Evolutionary conservation across 495 filamentous ascomycete species (phyloP), one percentile per base, ranked within the genome.

Genomic region (Clohesyomyces aquaticus): DNA sequence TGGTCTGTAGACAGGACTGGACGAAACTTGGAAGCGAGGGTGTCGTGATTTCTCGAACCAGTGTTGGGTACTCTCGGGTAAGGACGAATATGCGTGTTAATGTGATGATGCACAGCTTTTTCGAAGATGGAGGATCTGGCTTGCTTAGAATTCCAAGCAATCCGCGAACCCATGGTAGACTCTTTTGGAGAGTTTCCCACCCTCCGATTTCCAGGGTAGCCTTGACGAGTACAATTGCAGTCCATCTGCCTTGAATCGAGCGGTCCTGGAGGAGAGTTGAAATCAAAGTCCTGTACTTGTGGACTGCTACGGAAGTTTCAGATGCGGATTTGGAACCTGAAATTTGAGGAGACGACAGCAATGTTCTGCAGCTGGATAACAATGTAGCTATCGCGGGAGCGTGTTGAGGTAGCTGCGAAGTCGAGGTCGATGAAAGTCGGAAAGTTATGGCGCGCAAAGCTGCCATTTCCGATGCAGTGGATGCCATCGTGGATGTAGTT

Each of bases 21-120:
- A 90, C 81, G 66, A 91, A 95, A 4, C 80, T 77, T 16, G 89
- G 85, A 14, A 97, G 79, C 18, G 85, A 88, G 10, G 92, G 92
- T 2, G 91, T 95, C 1, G 90, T 91, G 63, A 95, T 88, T 71
- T 96, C 91, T 66, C 91, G 81, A n/a, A 93, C 80, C 22, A 96
- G 79, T 18, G 88, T 91, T 41, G 86, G 89, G 76, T 91, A 89
- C 52, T 85, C 84, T 66, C 91, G 91, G 57, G 90, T 88, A 22
- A 93, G 80, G 55, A 85, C 80, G 79, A 91, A 96, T 58, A 95
- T 91, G 65, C 88, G 87, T 21, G 88, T 89, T 61, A 96, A 71
- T 25, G 89, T 83, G 56, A 94, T 83, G 28, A 95, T 79, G 70
- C 80, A 82, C 62, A 96, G 78, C 72, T 86, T 86, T 72, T 91